A percentile compares a stretch with the other conserved stretches of the same genome.
Evolutionary conservation across 2,329 filamentous ascomycete genomes (phyloP).

Genomic region (Chaetomium sp.): DNA sequence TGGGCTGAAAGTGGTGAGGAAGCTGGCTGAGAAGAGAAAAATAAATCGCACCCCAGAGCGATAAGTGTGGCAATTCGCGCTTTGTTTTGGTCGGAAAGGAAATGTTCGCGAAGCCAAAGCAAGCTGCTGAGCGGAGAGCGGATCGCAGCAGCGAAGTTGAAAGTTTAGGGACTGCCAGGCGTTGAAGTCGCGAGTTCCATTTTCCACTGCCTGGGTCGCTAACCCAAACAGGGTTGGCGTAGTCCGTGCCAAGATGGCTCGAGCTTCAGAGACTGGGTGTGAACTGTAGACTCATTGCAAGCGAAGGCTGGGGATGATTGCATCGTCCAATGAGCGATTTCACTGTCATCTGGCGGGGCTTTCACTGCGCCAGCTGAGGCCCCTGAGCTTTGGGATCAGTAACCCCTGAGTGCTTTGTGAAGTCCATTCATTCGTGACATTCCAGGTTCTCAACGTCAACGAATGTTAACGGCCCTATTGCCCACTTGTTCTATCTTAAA

Average conservation of each 20-base stretch:
- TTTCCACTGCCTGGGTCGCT: constrained; percentile 27
- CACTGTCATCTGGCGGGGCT: background rate
- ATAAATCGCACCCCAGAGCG: background rate
- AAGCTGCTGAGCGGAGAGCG: constrained; percentile 16
- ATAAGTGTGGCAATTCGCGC: constrained; percentile 9
- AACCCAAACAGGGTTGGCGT: constrained; percentile 30
- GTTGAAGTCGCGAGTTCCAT: constrained; percentile 33
- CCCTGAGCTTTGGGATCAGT: background rate
- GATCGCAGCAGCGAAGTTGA: constrained; percentile 29
- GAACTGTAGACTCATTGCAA: constrained; percentile 7
- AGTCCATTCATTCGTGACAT: background rate
- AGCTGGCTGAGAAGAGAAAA: constrained; percentile 5
- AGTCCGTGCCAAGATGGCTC: constrained; percentile 26
- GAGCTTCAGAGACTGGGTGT: constrained; percentile 12
- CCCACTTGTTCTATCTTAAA: no score
- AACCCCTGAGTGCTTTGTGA: background rate
- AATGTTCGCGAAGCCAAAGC: constrained; percentile 8
- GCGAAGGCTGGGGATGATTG: constrained; percentile 14
- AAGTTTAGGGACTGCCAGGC: constrained; percentile 32
- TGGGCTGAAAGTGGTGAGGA: constrained; percentile 11
- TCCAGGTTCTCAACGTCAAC: no score
- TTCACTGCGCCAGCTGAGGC: background rate
- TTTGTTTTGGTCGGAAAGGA: constrained; percentile 18
- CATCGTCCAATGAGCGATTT: constrained; percentile 15
- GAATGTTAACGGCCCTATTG: background rate